Evolutionary conservation across 1,284 basidiomycete species (phyloP).

Genomic region (Pseudozyma tsukubaensis): DNA sequence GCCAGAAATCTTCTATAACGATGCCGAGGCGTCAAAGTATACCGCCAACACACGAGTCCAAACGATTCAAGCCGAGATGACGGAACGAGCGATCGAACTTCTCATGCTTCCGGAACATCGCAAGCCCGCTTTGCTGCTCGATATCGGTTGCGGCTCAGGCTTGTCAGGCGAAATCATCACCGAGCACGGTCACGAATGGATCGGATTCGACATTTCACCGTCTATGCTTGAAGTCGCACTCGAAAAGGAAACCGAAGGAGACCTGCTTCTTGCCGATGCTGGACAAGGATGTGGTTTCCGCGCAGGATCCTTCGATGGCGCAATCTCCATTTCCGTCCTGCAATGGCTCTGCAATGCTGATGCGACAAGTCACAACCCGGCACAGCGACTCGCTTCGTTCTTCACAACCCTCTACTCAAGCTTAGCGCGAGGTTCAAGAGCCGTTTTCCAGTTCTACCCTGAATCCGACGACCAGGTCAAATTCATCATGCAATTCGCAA

Average conservation of each 20-base stretch:
- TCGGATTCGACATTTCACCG: constrained; percentile 93
- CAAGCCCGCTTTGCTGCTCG: constrained; percentile 76
- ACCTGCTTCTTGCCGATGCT: constrained; percentile 69
- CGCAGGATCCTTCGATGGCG: constrained; percentile 95
- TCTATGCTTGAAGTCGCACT: constrained; percentile 77
- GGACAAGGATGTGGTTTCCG: constrained; percentile 78
- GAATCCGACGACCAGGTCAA: constrained; percentile 66
- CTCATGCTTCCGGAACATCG: constrained; percentile 77
- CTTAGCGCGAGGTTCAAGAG: constrained; percentile 89
- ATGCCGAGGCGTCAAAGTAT: constrained; percentile 94
- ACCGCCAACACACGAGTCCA: constrained; percentile 88
- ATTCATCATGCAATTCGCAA: constrained; percentile 91
- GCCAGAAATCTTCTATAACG: constrained; percentile 98
- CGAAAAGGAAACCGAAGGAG: constrained; percentile 66
- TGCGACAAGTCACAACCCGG: constrained; percentile 89
- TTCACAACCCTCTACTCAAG: constrained; percentile 96
- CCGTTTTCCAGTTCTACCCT: constrained; percentile 76
- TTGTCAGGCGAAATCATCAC: constrained; percentile 96
- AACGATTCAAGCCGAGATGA: constrained; percentile 97
- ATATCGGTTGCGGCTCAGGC: constrained; percentile 98
- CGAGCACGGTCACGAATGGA: constrained; percentile 92
- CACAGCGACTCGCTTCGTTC: constrained; percentile 89
- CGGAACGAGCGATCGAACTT: constrained; percentile 91
- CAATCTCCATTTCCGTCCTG: constrained; percentile 96
- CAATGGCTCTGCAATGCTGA: constrained; percentile 99